Evolutionary conservation across 192 early-diverging fungal species (phyloP), one percentile per base, ranked within the genome.

Genomic region (Umbelopsis vinacea): DNA sequence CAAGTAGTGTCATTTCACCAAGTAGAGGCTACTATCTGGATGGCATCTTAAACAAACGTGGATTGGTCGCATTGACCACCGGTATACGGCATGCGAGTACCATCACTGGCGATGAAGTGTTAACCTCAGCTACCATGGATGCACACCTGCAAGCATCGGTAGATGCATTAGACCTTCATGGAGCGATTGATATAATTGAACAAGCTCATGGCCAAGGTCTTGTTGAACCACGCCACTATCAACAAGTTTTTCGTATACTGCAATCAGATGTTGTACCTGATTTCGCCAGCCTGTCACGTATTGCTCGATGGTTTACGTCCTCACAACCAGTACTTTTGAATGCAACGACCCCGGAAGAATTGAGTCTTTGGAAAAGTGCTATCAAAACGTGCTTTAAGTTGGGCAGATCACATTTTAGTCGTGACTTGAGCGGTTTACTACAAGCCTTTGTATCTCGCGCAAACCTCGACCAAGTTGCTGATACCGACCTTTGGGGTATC

Each of bases 381-480:
- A 68, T 77, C 43, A 69, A 69, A 63, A 37, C 67, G 21, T 71
- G 76, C 2, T 77, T 77, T 29, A 52, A 67, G 35, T 52, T 77
- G 0, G 71, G 38, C 6, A 29, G 52, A 12, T 72, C 71, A 22
- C 68, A 72, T 35, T 52, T 71, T 23, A 33, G 26, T 11, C 67
- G 54, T 15, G 76, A 77, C 50, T 50, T 77, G 8, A 52, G 50
- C 47, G 52, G 40, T 24, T 29, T 77, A 23, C 33, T 77, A 0
- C 52, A 72, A 46, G 46, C 71, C 11, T 77, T 77, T 52, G 46
- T 38, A 7, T 26, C 50, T 45, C 45, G 48, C 12, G 68, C 71
- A 46, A 71, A 77, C 10, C 6, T 55, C 11, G 29, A 48, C 50
- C 24, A 55, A 46, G 7, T 38, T 66, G 7, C 37, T 47, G 17